A percentile compares a stretch with the other conserved stretches of the same genome.
phyloP scores from a whole-genome alignment of 352 stramenopile genomes.

The Phytophthora litchii region DNA sequence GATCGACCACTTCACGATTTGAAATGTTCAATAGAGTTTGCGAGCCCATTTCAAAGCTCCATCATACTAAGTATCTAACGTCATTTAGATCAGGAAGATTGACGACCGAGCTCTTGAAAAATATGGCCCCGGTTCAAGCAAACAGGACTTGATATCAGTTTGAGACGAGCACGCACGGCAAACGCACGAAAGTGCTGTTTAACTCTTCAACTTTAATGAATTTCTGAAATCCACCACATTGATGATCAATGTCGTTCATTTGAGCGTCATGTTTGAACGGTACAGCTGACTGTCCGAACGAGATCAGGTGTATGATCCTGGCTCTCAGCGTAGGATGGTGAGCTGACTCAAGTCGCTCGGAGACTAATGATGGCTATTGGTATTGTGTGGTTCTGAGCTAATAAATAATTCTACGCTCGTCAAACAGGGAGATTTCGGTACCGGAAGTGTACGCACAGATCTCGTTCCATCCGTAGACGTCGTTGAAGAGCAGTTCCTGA shows the following conservation, averaged over 20 bases:
- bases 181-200: too few species aligned
- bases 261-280: constrained; percentile 8
- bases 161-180: constrained; percentile 18
- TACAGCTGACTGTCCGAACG: constrained; percentile 7
- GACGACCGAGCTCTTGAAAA: not conserved
- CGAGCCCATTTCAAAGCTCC: too few species aligned
- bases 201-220: too few species aligned
- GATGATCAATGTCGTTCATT: too few species aligned
- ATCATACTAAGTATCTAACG: constrained; percentile 9
- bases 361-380: too few species aligned
- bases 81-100: constrained; percentile 16
- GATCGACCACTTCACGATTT: constrained; percentile 21
- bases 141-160: not conserved
- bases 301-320: not conserved
- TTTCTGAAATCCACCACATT: too few species aligned
- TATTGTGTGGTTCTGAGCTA: too few species aligned
- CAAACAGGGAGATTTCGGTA: constrained; percentile 34
- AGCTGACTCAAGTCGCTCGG: too few species aligned
- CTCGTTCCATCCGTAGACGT: constrained; percentile 37
- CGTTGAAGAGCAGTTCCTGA: constrained; percentile 30
- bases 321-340: too few species aligned
- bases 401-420: too few species aligned
- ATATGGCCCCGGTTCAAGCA: not conserved
- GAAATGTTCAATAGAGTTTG: not conserved
- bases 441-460: constrained; percentile 26